Conservation (phyloP, 257 asterid genomes). For the Verbascum thapsus region DNA sequence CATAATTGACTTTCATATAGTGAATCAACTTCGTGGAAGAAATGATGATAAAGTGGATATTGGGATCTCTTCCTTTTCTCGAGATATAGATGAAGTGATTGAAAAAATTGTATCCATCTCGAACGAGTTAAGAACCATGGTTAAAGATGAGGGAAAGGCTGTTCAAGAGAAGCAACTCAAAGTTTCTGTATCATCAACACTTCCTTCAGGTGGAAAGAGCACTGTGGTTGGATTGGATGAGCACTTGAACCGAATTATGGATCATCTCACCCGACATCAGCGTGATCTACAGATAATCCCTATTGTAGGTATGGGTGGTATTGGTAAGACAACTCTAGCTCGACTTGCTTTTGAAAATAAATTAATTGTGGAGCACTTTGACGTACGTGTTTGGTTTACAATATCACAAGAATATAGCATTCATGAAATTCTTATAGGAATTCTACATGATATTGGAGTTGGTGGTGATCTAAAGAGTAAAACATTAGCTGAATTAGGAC, state of each 20-base stretch:
- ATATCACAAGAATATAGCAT: neutral
- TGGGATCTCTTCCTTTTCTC: neutral
- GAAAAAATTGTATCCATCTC: conserved; percentile 10
- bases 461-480: neutral
- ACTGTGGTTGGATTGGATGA: neutral
- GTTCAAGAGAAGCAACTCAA: neutral
- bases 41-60: too few relatives aligned
- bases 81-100: neutral
- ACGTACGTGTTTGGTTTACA: conserved; percentile 19
- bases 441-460: neutral
- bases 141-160: too few relatives aligned
- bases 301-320: conserved; percentile 27
- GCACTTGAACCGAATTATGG: neutral
- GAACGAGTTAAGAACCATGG: conserved; percentile 15
- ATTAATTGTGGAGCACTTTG: neutral
- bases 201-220: neutral
- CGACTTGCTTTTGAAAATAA: neutral
- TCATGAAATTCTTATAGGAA: neutral
- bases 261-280: neutral
- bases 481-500: neutral
- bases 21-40: too few relatives aligned
- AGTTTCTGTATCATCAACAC: neutral
- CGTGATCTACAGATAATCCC: neutral
- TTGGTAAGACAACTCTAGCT: conserved; percentile 28
- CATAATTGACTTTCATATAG: neutral